Base-by-base conservation (phyloP, 768 basidiomycete genomes). In the Dacryopinax spathularia region DNA sequence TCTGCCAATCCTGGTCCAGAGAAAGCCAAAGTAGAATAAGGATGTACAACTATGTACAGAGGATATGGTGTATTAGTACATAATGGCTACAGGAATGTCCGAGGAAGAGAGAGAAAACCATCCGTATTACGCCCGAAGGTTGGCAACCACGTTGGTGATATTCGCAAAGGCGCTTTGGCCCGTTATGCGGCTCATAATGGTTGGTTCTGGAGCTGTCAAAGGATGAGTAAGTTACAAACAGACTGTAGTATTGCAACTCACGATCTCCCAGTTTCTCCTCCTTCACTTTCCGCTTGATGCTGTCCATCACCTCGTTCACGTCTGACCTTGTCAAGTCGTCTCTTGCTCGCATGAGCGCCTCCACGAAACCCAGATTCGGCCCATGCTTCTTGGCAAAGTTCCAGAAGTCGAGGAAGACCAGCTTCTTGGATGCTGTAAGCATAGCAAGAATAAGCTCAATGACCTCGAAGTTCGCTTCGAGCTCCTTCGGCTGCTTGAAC, bases 381-480 rank as follows among this genome's bases (percentile, higher is more conserved):
- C 96, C 96, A 73, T 95, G 88, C 25, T 87, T 84, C 70, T 90
- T 90, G 18, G 93, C 94, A 73, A 99, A 98, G 2, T 83, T 78
- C 86, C 89, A 96, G 74, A 88, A 96, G 12, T 93, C 93, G 62
- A 98, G 76, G 78, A 95, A 95, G 1, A 87, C 86, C 74, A 97
- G 83, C 66, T 88, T 87, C 76, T 88, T 88, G 39, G 88, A 89
- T 1, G 94, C 90, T 65, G 89, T 86, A 34, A 96, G 76, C 71
- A 97, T 80, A 2, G 84, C 79, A 25, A 91, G 77, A 36, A 92
- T 82, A 78, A 86, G 79, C 72, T 97, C 91, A 63, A 97, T 74
- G 34, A 97, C 84, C 70, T 91, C 88, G 66, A 99, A 91, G 67
- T 85, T 82, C 34, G 76, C 75, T 70, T 95, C 89, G 27, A 98